Base-by-base conservation (phyloP, 2,329 filamentous ascomycete genomes). In the Celoporthe dispersa region DNA sequence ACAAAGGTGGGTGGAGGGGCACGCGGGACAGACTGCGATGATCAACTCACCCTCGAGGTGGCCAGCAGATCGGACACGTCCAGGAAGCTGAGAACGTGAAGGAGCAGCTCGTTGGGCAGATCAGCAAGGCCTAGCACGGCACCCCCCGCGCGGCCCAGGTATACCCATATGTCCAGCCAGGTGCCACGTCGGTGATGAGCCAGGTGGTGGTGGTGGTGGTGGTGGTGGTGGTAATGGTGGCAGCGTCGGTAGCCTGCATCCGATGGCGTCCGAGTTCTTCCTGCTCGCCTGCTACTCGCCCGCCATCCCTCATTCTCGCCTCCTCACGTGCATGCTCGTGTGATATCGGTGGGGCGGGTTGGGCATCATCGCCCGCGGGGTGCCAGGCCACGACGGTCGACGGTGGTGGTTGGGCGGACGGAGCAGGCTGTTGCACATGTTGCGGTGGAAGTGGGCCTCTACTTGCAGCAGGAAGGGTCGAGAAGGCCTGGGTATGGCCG, bases 1-100 rank as follows among this genome's bases (percentile, higher is more conserved):
- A 11, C 51, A 55, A 16, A 48, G 22, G 44, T 48, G 44, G 51
- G 25, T 55, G 51, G n/a, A 55, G 51, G 12, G 11, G 51, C 44
- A 16, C 19, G 44, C 25, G 44, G 55, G 55, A 59, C 33, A 51
- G 63, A 25, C 19, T n/a, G 12, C 33, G 69, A 67, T 37, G 83
- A 78, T 22, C 31, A 12, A 68, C 78, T 72, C 83, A 89, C 87
- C 80, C 87, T 83, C 66, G 87, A 89, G 67, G 82, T 83, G 71
- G 83, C 81, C 66, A 89, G 79, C 70, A 89, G 77, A 77, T 90
- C 87, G 75, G 81, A 81, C 61, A 89, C 85, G 72, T 90, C 87
- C 68, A 90, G 79, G 73, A 84, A 87, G 67, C 83, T 81, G 72
- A 89, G 79, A 57, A 90, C 85, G 69, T 87, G 83, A 72, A 86